Base-by-base conservation (phyloP, 257 asterid genomes). In the Scutellaria baicalensis region DNA sequence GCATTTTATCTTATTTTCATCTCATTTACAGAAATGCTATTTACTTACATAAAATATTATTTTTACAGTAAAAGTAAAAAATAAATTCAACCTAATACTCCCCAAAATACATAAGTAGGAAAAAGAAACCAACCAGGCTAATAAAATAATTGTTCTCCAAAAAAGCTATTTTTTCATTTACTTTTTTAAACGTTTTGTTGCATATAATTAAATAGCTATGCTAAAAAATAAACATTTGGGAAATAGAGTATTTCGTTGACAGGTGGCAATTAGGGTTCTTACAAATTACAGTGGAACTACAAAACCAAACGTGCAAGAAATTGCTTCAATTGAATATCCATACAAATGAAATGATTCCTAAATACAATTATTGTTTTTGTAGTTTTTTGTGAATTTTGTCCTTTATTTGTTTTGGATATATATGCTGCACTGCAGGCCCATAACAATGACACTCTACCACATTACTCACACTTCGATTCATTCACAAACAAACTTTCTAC, bases 221-320 rank as follows among this genome's bases (percentile, higher is more conserved):
- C 5, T 8, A n/a, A 13, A 57, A 58, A 58, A 0, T 3, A n/a
- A 33, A 13, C 9, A 1, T 11, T 2, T 11, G 9, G 17, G 8
- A 4, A 18, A 27, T 10, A 13, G 4, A 44, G 6, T 62, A 18
- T 60, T 17, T 39, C 36, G 10, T 60, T 60, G 13, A 17, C 7
- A 38, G 35, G 47, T 56, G 31, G n/a, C 48, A 36, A 38, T 36
- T 33, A 12, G 39, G 31, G 42, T 56, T 13, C 43, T 6, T 57
- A 38, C 44, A 59, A 8, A 20, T 6, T 57, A 38, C 44, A 59
- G 4, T 43, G 31, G 42, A 27, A 21, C 56, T 59, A 49, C 49
- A 39, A 58, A 59, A 66, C 68, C 63, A 74, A 74, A 39, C 74
- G 69, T 66, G 78, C 68, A 58, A 74, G 72, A 45, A 55, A 48